Conservation (phyloP, 2,329 filamentous ascomycete genomes). For the Thelonectria discophora region DNA sequence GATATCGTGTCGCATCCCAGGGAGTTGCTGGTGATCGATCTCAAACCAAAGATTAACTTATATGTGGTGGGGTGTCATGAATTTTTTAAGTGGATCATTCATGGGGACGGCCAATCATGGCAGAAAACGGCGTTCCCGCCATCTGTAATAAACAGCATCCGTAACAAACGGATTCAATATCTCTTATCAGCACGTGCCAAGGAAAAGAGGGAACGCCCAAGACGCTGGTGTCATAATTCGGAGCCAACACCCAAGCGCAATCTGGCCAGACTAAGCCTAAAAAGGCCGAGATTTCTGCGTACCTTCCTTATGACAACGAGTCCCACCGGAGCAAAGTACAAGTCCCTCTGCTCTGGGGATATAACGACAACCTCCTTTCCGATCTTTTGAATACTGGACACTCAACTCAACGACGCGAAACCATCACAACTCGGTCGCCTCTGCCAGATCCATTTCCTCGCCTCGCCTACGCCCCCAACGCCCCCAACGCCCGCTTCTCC, state of each 20-base stretch:
- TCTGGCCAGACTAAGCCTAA: neutral
- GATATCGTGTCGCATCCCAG: conserved; percentile 5
- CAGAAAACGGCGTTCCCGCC: conserved; percentile 13
- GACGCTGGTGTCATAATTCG: neutral
- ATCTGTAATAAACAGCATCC: conserved; percentile 16
- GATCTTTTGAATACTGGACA: conserved; percentile 3
- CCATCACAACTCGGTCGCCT: conserved; percentile 32
- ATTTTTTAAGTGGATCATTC: conserved; percentile 43
- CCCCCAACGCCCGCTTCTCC: no score
- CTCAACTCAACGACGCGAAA: conserved; percentile 30
- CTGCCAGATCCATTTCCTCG: conserved; percentile 13
- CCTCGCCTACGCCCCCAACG: conserved; percentile 10
- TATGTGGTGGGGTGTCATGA: conserved; percentile 40
- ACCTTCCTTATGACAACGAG: conserved; percentile 7
- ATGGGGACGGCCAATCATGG: conserved; percentile 7
- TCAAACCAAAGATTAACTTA: conserved; percentile 15
- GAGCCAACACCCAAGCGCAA: neutral
- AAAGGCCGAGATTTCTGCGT: conserved; percentile 1
- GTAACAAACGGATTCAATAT: conserved; percentile 22
- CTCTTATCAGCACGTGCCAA: conserved; percentile 42
- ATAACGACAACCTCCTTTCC: conserved; percentile 42
- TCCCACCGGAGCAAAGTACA: conserved; percentile 1
- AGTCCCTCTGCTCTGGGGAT: neutral
- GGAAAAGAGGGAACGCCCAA: conserved; percentile 25
- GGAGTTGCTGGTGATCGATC: conserved; percentile 28